Percentiles rank a stretch among this genome's conserved stretches.
These are phyloP conservation scores for Monosporascus sp. DNA, from an alignment of 2,329 filamentous ascomycete species.

Conservation along the genomic window DNA sequence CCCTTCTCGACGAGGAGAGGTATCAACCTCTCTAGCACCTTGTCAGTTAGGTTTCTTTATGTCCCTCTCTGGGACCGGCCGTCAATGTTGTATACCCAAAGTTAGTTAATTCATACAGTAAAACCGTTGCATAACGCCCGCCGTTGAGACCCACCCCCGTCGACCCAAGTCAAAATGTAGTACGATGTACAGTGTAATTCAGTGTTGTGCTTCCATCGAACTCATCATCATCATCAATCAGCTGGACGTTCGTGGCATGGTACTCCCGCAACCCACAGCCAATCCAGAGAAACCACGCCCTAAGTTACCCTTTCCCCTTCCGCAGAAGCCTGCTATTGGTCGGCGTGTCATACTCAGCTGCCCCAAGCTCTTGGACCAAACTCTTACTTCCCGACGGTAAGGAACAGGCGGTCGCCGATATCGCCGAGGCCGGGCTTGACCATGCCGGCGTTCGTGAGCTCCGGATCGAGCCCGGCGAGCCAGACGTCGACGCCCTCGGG, in stretches of 20 bases:
- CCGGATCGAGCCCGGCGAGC: constrained; percentile 72
- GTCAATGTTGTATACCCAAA: neutral
- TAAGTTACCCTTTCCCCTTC: neutral
- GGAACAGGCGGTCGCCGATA: constrained; percentile 82
- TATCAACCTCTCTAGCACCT: constrained; percentile 29
- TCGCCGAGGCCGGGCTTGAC: constrained; percentile 86
- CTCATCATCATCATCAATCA: no score
- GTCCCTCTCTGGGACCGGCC: neutral
- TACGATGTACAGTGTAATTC: no score
- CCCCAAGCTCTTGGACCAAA: neutral
- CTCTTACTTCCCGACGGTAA: constrained; percentile 75
- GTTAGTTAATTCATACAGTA: neutral
- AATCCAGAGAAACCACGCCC: neutral
- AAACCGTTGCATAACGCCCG: neutral
- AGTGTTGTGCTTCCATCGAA: no score
- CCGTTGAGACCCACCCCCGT: no score
- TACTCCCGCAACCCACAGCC: neutral
- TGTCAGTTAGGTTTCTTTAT: neutral
- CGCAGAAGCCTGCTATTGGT: no score
- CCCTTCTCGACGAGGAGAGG: constrained; percentile 72
- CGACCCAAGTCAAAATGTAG: no score
- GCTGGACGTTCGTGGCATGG: no score
- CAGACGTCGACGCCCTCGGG: constrained; percentile 72
- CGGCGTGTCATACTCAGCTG: neutral
- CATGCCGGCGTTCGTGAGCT: constrained; percentile 77